Evolutionary conservation across 2,329 filamentous ascomycete genomes (phyloP).

Genomic region (Ascochyta pisi): DNA sequence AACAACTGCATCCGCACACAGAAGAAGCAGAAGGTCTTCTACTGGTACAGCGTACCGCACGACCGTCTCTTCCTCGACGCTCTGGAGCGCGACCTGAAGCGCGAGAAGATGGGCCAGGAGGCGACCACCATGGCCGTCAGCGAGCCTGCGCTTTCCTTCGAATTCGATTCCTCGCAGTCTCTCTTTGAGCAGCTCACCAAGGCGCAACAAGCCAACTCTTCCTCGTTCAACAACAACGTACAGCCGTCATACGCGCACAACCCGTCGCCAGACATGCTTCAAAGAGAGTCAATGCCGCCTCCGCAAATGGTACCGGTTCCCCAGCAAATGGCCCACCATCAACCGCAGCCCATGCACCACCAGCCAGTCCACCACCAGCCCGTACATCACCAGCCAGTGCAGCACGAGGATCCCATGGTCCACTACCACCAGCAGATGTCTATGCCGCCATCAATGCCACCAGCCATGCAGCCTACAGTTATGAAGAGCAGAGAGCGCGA

Average conservation of each 20-base stretch:
- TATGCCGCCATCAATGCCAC: slow-evolving; percentile 60
- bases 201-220: slow-evolving; percentile 97
- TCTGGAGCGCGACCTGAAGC: slow-evolving; percentile 94
- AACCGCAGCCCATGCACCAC: slow-evolving; percentile 57
- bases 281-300: slow-evolving; percentile 92
- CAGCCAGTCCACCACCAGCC: slow-evolving; percentile 22
- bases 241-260: slow-evolving; percentile 73
- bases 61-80: slow-evolving; percentile 97
- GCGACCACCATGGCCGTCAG: slow-evolving; percentile 95
- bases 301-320: slow-evolving; percentile 75
- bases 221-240: slow-evolving; percentile 81
- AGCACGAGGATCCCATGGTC: slow-evolving; percentile 70
- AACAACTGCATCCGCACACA: slow-evolving; percentile 99
- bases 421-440: slow-evolving; percentile 77
- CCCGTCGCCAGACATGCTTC: slow-evolving; percentile 86
- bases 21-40: slow-evolving; percentile 99
- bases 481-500: slow-evolving; percentile 88
- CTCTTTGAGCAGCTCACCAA: slow-evolving; percentile 99
- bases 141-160: slow-evolving; percentile 96
- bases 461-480: slow-evolving; percentile 72
- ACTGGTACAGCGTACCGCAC: slow-evolving; percentile 99
- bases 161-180: slow-evolving; percentile 98
- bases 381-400: slow-evolving; percentile 58
- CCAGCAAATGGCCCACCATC: slow-evolving; percentile 39
- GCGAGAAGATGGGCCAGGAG: slow-evolving; percentile 99